A percentile compares a stretch with the other conserved stretches of the same genome.
phyloP scores from a whole-genome alignment of 495 filamentous ascomycete genomes.

The Tuber microsphaerosporum region DNA sequence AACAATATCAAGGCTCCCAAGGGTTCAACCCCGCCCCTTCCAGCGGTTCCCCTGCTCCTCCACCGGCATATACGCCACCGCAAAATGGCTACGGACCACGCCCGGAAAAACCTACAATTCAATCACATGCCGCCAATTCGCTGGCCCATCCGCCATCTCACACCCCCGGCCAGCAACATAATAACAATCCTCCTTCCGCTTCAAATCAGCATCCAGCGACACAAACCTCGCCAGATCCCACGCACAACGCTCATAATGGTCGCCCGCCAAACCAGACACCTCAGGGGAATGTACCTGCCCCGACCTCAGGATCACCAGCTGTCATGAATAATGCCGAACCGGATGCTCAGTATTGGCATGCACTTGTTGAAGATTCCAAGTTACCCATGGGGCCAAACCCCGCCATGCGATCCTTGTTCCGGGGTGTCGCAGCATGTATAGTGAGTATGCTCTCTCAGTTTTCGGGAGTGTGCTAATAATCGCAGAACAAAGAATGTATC shows the following conservation, averaged over 20 bases:
- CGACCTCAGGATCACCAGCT: too few species aligned
- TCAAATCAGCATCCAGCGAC: background rate
- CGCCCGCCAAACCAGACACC: background rate
- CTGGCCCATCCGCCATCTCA: background rate
- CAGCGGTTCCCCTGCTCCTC: background rate
- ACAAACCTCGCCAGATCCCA: background rate
- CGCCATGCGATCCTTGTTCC: conserved; percentile 18
- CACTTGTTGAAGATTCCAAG: conserved; percentile 13
- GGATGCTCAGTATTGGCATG: conserved; percentile 15
- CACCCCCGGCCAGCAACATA: background rate
- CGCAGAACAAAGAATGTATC: conserved; percentile 24
- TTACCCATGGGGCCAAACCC: conserved; percentile 21
- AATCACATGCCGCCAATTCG: background rate
- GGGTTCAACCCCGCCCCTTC: background rate
- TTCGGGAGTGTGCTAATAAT: background rate
- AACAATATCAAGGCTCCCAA: conserved; percentile 4
- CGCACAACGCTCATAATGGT: background rate
- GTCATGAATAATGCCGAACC: background rate
- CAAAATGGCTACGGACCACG: background rate
- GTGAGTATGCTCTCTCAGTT: conserved; percentile 5
- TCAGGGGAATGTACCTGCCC: conserved; percentile 1
- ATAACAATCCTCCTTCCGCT: background rate
- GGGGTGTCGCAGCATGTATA: conserved; percentile 28
- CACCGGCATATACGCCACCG: conserved; percentile 14
- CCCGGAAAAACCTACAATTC: conserved; percentile 23